These are phyloP conservation scores for Halenospora varia DNA, from an alignment of 495 filamentous ascomycete genomes.

Conservation along the genomic window DNA sequence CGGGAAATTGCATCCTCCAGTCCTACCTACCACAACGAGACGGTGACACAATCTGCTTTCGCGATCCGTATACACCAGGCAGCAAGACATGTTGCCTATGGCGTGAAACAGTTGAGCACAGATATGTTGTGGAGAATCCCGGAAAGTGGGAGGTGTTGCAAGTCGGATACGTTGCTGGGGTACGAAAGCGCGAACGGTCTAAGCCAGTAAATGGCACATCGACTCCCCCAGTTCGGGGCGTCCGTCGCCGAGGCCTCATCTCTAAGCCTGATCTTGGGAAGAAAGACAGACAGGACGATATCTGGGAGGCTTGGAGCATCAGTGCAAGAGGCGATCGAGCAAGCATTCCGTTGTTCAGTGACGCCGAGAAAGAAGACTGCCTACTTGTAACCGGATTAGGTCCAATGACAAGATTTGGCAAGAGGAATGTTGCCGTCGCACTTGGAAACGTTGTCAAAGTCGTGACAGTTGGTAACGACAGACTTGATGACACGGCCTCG, in stretches of 20 bases:
- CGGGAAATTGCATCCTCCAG: slow-evolving; percentile 50
- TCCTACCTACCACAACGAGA: slow-evolving; percentile 47
- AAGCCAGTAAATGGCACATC: neutral
- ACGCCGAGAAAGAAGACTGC: slow-evolving; percentile 29
- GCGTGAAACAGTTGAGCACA: slow-evolving; percentile 34
- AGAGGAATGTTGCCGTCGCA: slow-evolving; percentile 55
- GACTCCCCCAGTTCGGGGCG: neutral
- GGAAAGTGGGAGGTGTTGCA: slow-evolving; percentile 44
- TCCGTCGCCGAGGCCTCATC: neutral
- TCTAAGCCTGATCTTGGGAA: neutral
- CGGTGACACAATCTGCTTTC: slow-evolving; percentile 37
- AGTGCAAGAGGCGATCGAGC: slow-evolving; percentile 36
- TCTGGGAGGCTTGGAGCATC: slow-evolving; percentile 67
- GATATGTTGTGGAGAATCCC: slow-evolving; percentile 38
- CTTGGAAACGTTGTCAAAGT: slow-evolving; percentile 67
- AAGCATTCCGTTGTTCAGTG: slow-evolving; percentile 26
- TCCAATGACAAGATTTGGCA: slow-evolving; percentile 54
- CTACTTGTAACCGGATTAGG: slow-evolving; percentile 58
- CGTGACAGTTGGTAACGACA: slow-evolving; percentile 56
- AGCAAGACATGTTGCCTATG: slow-evolving; percentile 36
- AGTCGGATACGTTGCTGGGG: slow-evolving; percentile 44
- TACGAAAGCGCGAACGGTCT: slow-evolving; percentile 29
- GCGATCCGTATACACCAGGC: slow-evolving; percentile 21
- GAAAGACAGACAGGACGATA: slow-evolving; percentile 25
- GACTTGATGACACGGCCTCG: slow-evolving; percentile 36